A percentile compares a stretch with the other conserved stretches of the same genome.
These are phyloP conservation scores for Lipomyces spencermartinsiae DNA, from an alignment of 805 yeast species.

Conservation along the genomic window DNA sequence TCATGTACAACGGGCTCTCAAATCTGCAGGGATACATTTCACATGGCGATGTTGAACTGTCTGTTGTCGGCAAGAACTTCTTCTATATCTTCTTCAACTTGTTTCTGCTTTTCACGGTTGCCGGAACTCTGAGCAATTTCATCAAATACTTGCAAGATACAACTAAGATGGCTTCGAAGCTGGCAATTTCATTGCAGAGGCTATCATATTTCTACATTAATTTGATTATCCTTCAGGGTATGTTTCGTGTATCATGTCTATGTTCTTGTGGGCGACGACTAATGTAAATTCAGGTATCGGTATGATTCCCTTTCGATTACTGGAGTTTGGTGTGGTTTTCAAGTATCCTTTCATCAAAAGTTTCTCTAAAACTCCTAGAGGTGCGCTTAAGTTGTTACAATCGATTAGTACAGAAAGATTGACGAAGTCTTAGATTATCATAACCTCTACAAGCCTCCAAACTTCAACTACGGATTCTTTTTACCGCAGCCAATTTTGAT, in stretches of 20 bases:
- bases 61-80: slow-evolving; percentile 89
- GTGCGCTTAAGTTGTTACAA: neutral
- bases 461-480: slow-evolving; percentile 87
- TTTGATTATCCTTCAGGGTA: slow-evolving; percentile 71
- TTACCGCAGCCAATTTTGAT: slow-evolving; percentile 91
- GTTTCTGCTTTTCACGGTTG: slow-evolving; percentile 91
- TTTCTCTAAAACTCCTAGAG: slow-evolving; percentile 76
- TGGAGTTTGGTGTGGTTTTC: slow-evolving; percentile 78
- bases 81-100: slow-evolving; percentile 92
- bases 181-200: slow-evolving; percentile 81
- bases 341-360: slow-evolving; percentile 72
- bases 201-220: slow-evolving; percentile 90
- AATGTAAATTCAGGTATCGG: slow-evolving; percentile 55
- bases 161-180: slow-evolving; percentile 81
- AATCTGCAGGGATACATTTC: slow-evolving; percentile 87
- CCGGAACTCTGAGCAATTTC: slow-evolving; percentile 85
- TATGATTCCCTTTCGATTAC: slow-evolving; percentile 85
- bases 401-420: neutral
- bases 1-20: slow-evolving; percentile 82
- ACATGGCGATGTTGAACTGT: slow-evolving; percentile 88
- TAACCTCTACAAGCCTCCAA: slow-evolving; percentile 82
- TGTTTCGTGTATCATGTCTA: neutral
- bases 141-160: slow-evolving; percentile 87
- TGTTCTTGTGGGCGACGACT: neutral
- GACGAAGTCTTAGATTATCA: slow-evolving; percentile 56